phyloP scores from a whole-genome alignment of 495 filamentous ascomycete species.

The Lepraria neglecta region DNA sequence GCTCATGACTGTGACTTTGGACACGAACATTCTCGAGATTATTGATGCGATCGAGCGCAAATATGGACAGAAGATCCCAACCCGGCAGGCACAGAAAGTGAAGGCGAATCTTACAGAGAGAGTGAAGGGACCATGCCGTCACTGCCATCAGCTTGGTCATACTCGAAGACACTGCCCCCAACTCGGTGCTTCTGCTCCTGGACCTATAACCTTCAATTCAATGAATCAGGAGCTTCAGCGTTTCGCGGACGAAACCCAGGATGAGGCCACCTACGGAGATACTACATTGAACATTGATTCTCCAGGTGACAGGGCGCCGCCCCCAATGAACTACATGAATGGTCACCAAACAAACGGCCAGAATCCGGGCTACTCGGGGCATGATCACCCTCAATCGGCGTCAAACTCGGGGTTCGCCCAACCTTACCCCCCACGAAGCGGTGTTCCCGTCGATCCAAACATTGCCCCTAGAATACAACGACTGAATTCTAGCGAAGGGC shows the following conservation, averaged over 20 bases:
- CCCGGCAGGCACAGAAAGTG: slow-evolving; percentile 29
- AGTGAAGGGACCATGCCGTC: slow-evolving; percentile 27
- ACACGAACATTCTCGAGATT: slow-evolving; percentile 25
- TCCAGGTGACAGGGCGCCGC: neutral
- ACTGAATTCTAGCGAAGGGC: slow-evolving; percentile 11
- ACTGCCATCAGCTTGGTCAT: slow-evolving; percentile 27
- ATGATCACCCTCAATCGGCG: slow-evolving; percentile 13
- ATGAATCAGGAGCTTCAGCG: slow-evolving; percentile 26
- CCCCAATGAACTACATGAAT: slow-evolving; percentile 18
- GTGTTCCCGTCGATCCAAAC: slow-evolving; percentile 1
- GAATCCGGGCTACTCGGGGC: neutral
- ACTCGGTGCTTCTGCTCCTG: slow-evolving; percentile 16
- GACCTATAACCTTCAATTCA: slow-evolving; percentile 26
- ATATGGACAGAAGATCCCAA: slow-evolving; percentile 28
- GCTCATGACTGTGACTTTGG: slow-evolving; percentile 23
- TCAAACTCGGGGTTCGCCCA: slow-evolving; percentile 5
- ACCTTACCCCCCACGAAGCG: slow-evolving; percentile 3
- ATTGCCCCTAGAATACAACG: slow-evolving; percentile 12
- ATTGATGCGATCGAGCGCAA: slow-evolving; percentile 25
- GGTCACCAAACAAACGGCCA: slow-evolving; percentile 4
- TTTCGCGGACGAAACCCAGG: slow-evolving; percentile 11
- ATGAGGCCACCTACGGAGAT: slow-evolving; percentile 20
- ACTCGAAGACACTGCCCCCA: slow-evolving; percentile 26
- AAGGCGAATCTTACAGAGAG: slow-evolving; percentile 24
- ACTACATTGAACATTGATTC: slow-evolving; percentile 14